Evolutionary conservation across 768 basidiomycete species (phyloP).

Genomic region (Arthromyces matolae): DNA sequence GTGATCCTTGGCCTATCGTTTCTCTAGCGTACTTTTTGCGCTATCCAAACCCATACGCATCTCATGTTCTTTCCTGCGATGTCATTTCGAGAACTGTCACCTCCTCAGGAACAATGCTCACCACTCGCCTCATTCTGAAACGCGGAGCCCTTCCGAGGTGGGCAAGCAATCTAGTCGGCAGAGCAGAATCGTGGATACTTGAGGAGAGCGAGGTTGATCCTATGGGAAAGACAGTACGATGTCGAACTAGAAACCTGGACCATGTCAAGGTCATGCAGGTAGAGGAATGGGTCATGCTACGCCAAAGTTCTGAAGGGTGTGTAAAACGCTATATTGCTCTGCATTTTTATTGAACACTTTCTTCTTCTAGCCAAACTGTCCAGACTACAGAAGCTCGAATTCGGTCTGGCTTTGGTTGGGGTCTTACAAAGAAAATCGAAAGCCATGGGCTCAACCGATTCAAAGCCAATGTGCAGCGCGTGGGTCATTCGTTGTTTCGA

Average conservation of each 20-base stretch:
- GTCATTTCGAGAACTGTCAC: constrained; percentile 83
- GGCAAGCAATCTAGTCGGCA: constrained; percentile 78
- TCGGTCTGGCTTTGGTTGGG: constrained; percentile 88
- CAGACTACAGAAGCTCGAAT: constrained; percentile 87
- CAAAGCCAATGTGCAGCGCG: constrained; percentile 84
- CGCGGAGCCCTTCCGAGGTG: constrained; percentile 87
- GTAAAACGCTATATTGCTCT: constrained; percentile 19
- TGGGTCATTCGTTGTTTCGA: constrained; percentile 32
- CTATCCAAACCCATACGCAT: constrained; percentile 93
- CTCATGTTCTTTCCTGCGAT: constrained; percentile 93
- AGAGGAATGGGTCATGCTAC: constrained; percentile 74
- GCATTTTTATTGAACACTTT: background rate
- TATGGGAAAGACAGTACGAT: constrained; percentile 68
- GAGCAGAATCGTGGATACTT: constrained; percentile 91
- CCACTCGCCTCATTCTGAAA: constrained; percentile 91
- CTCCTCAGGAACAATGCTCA: constrained; percentile 69
- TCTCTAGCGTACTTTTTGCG: constrained; percentile 92
- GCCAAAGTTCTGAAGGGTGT: constrained; percentile 68
- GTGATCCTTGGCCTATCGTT: constrained; percentile 93
- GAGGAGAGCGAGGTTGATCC: constrained; percentile 95
- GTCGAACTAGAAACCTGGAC: constrained; percentile 85
- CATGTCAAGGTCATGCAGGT: constrained; percentile 94
- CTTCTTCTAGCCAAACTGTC: constrained; percentile 58
- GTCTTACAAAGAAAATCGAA: constrained; percentile 83
- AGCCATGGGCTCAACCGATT: constrained; percentile 80